Percentiles rank a stretch among this genome's conserved stretches.
phyloP scores from a whole-genome alignment of 2,329 filamentous ascomycete species.

The Penicillium sp. region DNA sequence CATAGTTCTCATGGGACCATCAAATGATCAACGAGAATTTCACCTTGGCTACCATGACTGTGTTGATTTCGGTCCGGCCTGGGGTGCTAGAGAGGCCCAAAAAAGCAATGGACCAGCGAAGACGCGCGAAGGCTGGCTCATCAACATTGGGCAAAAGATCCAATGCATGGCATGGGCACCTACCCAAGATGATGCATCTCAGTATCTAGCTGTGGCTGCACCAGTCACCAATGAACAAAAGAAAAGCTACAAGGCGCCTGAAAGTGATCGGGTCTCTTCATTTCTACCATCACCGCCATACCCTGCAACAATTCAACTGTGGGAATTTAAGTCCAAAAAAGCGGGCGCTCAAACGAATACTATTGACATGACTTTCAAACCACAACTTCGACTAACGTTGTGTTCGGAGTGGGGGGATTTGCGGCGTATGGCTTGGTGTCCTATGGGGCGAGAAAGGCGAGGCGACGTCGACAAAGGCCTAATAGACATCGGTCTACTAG shows the following conservation, averaged over 20 bases:
- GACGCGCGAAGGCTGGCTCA: constrained; percentile 52
- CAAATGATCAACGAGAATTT: constrained; percentile 45
- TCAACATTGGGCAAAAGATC: constrained; percentile 57
- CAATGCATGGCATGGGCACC: constrained; percentile 53
- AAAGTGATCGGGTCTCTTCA: constrained; percentile 44
- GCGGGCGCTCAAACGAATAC: constrained; percentile 32
- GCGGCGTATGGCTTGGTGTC: constrained; percentile 59
- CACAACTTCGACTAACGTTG: constrained; percentile 52
- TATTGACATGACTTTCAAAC: constrained; percentile 46
- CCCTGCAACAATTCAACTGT: constrained; percentile 58
- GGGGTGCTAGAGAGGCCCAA: constrained; percentile 27
- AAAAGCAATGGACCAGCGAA: constrained; percentile 9
- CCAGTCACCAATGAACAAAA: constrained; percentile 42
- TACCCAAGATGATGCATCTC: constrained; percentile 45
- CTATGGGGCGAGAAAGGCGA: constrained; percentile 39
- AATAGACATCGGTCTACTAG: constrained; percentile 53
- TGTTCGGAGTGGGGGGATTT: constrained; percentile 60
- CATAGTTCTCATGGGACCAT: constrained; percentile 54
- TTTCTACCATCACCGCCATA: constrained; percentile 53
- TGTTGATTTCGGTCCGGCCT: constrained; percentile 50
- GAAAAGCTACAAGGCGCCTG: constrained; percentile 25
- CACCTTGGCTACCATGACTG: constrained; percentile 43
- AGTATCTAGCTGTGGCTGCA: constrained; percentile 58
- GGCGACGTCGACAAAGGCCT: constrained; percentile 30
- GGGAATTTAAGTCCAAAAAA: constrained; percentile 52